Percentiles rank a stretch among this genome's conserved stretches.
Evolutionary conservation across 2,329 filamentous ascomycete genomes (phyloP).

Genomic region (Huntiella abstrusa): DNA sequence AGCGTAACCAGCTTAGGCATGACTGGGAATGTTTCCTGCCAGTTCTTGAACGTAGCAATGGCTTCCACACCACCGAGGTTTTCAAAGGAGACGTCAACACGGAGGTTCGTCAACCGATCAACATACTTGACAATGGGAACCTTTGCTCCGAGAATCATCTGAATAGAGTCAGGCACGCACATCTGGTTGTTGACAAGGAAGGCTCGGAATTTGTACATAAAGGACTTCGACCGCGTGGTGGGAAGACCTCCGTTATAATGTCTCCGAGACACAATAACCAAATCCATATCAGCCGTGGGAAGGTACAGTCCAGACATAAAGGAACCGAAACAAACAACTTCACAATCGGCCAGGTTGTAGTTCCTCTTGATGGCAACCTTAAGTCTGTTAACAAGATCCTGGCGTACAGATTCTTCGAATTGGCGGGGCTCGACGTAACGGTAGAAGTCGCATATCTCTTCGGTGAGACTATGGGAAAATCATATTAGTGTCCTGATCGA

Average conservation of each 20-base stretch:
- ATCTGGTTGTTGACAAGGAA: conserved; percentile 39
- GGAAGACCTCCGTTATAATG: conserved; percentile 36
- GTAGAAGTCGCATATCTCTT: conserved; percentile 80
- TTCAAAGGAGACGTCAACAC: conserved; percentile 88
- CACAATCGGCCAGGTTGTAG: conserved; percentile 36
- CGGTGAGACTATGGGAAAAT: conserved; percentile 46
- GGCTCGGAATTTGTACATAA: conserved; percentile 41
- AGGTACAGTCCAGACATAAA: conserved; percentile 65
- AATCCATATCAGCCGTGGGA: conserved; percentile 74
- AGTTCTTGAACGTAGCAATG: conserved; percentile 59
- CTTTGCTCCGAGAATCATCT: conserved; percentile 55
- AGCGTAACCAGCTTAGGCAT: conserved; percentile 76
- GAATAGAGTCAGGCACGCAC: conserved; percentile 37
- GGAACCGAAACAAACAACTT: conserved; percentile 70
- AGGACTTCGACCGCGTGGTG: conserved; percentile 31
- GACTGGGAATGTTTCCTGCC: conserved; percentile 62
- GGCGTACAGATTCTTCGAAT: conserved; percentile 61
- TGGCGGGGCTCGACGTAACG: conserved; percentile 58
- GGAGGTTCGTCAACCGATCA: conserved; percentile 57
- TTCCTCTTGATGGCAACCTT: conserved; percentile 35
- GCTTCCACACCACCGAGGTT: conserved; percentile 68
- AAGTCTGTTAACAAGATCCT: conserved; percentile 52
- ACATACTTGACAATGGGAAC: conserved; percentile 88
- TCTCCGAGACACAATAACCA: conserved; percentile 51
- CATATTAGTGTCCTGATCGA: not conserved